Conservation (phyloP, 306 rosid species). For the Begonia loranthoides region DNA sequence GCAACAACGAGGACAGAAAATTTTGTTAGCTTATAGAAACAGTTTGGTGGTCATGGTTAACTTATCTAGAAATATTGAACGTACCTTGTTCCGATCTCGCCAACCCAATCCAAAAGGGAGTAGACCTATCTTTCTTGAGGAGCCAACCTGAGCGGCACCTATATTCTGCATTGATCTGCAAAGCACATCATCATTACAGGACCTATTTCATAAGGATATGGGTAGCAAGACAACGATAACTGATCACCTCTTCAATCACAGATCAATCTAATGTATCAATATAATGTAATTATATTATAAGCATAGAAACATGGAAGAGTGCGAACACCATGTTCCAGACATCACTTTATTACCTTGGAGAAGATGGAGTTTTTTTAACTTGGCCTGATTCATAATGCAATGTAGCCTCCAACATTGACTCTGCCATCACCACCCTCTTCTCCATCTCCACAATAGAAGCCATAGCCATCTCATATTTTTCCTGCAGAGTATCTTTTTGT, state of each 20-base stretch:
- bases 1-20: too few species aligned
- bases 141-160: slow-evolving; percentile 27
- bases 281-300: too few species aligned
- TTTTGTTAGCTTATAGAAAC: not conserved
- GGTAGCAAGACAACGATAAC: not conserved
- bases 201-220: slow-evolving; percentile 7
- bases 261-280: too few species aligned
- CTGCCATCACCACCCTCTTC: slow-evolving; percentile 73
- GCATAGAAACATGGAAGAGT: not conserved
- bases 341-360: slow-evolving; percentile 50
- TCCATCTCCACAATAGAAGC: slow-evolving; percentile 59
- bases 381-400: slow-evolving; percentile 95
- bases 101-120: slow-evolving; percentile 79
- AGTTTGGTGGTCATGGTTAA: not conserved
- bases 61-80: not conserved
- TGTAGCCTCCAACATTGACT: slow-evolving; percentile 90
- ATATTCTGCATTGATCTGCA: slow-evolving; percentile 28
- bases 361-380: slow-evolving; percentile 45
- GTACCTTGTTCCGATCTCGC: slow-evolving; percentile 84
- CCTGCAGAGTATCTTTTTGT: slow-evolving; percentile 40
- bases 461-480: slow-evolving; percentile 72
- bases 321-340: not conserved
- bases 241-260: not conserved
- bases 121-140: slow-evolving; percentile 41
- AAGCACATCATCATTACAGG: slow-evolving; percentile 13